These are phyloP conservation scores for Russula brevipes DNA, from an alignment of 768 basidiomycete species.

Conservation along the genomic window DNA sequence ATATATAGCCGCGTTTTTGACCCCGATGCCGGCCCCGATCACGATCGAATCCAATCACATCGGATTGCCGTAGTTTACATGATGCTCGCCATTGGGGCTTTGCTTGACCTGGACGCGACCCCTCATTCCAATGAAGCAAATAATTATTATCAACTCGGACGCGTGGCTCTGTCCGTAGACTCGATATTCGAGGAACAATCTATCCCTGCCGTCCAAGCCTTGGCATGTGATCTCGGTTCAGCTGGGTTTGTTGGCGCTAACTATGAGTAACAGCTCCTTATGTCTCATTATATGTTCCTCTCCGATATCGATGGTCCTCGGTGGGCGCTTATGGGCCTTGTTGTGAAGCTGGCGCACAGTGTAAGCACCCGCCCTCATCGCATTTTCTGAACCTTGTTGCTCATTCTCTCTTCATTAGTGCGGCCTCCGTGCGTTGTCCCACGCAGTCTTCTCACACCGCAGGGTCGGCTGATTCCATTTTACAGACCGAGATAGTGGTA, in stretches of 20 bases:
- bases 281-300: constrained; percentile 45
- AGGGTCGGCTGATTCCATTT: constrained; percentile 16
- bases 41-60: constrained; percentile 45
- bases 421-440: constrained; percentile 48
- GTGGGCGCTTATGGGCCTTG: constrained; percentile 67
- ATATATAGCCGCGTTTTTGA: constrained; percentile 53
- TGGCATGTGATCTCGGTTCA: constrained; percentile 40
- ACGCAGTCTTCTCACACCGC: constrained; percentile 35
- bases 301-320: constrained; percentile 51
- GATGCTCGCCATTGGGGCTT: constrained; percentile 58
- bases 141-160: constrained; percentile 55
- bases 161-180: constrained; percentile 56
- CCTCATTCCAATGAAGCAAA: constrained; percentile 51
- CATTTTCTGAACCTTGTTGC: constrained; percentile 24
- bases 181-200: constrained; percentile 61
- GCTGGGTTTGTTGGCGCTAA: constrained; percentile 23
- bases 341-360: constrained; percentile 65
- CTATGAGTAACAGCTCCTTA: constrained; percentile 45
- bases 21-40: constrained; percentile 35
- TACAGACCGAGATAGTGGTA: constrained; percentile 61
- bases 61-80: constrained; percentile 55
- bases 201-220: constrained; percentile 57
- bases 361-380: constrained; percentile 36
- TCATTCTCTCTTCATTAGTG: constrained; percentile 18
- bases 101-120: constrained; percentile 54